Evolutionary conservation across 352 stramenopile genomes (phyloP).

Genomic region (Pythium rishiriense): DNA sequence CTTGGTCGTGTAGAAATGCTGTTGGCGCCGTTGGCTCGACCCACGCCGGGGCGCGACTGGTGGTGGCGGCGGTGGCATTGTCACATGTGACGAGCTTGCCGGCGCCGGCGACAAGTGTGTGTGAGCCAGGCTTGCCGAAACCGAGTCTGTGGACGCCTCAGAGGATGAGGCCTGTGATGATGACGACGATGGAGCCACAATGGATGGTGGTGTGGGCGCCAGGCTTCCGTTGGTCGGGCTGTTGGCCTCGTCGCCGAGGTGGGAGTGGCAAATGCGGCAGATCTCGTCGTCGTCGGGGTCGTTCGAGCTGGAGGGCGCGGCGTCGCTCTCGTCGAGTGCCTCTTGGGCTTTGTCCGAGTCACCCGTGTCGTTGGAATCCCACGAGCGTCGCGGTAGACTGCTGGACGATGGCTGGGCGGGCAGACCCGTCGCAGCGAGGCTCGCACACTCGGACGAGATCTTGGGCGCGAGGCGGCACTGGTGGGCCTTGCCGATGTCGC

Average conservation of each 20-base stretch:
- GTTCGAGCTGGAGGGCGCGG: not conserved
- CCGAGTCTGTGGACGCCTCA: not conserved
- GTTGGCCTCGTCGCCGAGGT: slow-evolving; percentile 42
- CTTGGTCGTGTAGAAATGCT: slow-evolving; percentile 40
- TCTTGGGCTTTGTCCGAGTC: not conserved
- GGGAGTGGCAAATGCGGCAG: slow-evolving; percentile 40
- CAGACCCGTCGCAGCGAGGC: not conserved
- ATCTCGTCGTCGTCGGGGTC: slow-evolving; percentile 5
- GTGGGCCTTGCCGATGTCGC: slow-evolving; percentile 12
- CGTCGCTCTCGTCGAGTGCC: slow-evolving; percentile 1
- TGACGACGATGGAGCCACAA: not conserved
- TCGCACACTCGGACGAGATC: not conserved
- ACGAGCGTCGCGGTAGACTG: slow-evolving; percentile 3
- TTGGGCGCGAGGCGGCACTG: slow-evolving; percentile 1
- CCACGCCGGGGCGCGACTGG: not conserved
- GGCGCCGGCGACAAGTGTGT: not conserved
- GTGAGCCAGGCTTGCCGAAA: too few relatives aligned
- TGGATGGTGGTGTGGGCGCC: not conserved
- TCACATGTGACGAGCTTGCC: not conserved
- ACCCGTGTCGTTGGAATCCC: slow-evolving; percentile 10
- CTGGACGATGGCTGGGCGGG: not conserved
- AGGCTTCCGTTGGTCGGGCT: not conserved
- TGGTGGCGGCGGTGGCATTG: not conserved
- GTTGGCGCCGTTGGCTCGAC: not conserved
- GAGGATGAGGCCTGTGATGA: not conserved